Percentiles rank a stretch among this genome's conserved stretches.
Evolutionary conservation across 2,329 filamentous ascomycete species (phyloP).

Genomic region (Penicillium sp.): DNA sequence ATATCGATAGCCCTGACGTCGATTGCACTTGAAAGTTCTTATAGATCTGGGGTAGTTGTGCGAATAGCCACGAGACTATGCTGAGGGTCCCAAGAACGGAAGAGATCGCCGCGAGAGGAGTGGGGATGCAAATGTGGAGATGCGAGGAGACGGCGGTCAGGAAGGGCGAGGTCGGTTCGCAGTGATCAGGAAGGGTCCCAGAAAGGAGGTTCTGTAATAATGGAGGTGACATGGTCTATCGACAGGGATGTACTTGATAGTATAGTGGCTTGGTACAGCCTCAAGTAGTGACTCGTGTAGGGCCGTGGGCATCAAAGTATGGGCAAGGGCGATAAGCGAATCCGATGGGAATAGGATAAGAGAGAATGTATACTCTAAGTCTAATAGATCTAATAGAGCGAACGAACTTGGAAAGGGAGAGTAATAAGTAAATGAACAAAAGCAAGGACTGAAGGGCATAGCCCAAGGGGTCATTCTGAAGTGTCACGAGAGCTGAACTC

Average conservation of each 20-base stretch:
- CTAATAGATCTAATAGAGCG: neutral
- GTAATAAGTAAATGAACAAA: neutral
- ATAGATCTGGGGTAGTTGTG: slow-evolving; percentile 66
- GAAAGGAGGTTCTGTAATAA: slow-evolving; percentile 25
- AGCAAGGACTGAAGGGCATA: neutral
- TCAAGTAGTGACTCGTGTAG: neutral
- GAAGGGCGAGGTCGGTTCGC: slow-evolving; percentile 58
- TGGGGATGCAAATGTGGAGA: slow-evolving; percentile 62
- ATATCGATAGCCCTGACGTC: slow-evolving; percentile 62
- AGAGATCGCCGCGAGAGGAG: slow-evolving; percentile 60
- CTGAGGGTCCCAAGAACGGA: slow-evolving; percentile 59
- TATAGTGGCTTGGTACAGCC: neutral
- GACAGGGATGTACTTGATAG: neutral
- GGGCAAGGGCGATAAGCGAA: slow-evolving; percentile 8
- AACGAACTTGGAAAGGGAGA: neutral
- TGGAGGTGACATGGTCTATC: slow-evolving; percentile 28
- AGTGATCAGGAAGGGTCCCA: slow-evolving; percentile 54
- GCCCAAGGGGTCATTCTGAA: neutral
- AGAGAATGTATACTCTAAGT: neutral
- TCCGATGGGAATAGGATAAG: neutral
- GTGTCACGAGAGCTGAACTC: slow-evolving; percentile 9
- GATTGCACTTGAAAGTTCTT: slow-evolving; percentile 64
- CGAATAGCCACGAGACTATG: slow-evolving; percentile 67
- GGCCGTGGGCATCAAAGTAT: neutral
- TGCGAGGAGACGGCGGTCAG: slow-evolving; percentile 56